These are phyloP conservation scores for Pythium apleroticum DNA, from an alignment of 352 stramenopile genomes.

Conservation along the genomic window DNA sequence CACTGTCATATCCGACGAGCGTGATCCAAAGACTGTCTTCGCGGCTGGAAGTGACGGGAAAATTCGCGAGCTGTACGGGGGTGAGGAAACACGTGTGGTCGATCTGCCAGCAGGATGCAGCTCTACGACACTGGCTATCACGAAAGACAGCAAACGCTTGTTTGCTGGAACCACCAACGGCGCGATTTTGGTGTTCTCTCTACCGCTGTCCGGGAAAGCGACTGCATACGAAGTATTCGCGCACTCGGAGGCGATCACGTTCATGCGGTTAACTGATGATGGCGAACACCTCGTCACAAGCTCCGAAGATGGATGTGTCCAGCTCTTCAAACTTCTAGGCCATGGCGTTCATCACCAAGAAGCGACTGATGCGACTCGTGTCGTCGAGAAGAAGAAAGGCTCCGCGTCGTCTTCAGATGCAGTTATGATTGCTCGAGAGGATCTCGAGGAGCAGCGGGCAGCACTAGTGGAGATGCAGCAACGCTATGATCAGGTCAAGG, in stretches of 20 bases:
- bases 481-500: slow-evolving; percentile 74
- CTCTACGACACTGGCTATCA: slow-evolving; percentile 60
- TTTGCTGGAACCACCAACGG: slow-evolving; percentile 69
- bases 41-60: slow-evolving; percentile 64
- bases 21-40: slow-evolving; percentile 51
- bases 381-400: slow-evolving; percentile 28
- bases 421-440: slow-evolving; percentile 70
- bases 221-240: slow-evolving; percentile 44
- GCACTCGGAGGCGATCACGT: slow-evolving; percentile 60
- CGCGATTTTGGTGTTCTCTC: slow-evolving; percentile 59
- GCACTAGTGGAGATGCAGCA: slow-evolving; percentile 61
- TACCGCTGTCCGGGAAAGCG: slow-evolving; percentile 49
- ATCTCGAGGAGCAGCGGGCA: slow-evolving; percentile 68
- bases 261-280: slow-evolving; percentile 75
- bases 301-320: slow-evolving; percentile 66
- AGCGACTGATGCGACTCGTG: background rate
- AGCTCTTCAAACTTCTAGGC: slow-evolving; percentile 52
- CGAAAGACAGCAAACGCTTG: slow-evolving; percentile 56
- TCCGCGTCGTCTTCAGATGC: slow-evolving; percentile 32
- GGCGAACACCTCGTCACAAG: slow-evolving; percentile 53
- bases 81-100: slow-evolving; percentile 55
- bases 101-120: slow-evolving; percentile 42
- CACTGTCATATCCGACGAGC: slow-evolving; percentile 49
- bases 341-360: slow-evolving; percentile 2
- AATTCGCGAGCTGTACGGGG: slow-evolving; percentile 57